phyloP scores from a whole-genome alignment of 371 early-diverging fungal species.

The Nematocida sp. region DNA sequence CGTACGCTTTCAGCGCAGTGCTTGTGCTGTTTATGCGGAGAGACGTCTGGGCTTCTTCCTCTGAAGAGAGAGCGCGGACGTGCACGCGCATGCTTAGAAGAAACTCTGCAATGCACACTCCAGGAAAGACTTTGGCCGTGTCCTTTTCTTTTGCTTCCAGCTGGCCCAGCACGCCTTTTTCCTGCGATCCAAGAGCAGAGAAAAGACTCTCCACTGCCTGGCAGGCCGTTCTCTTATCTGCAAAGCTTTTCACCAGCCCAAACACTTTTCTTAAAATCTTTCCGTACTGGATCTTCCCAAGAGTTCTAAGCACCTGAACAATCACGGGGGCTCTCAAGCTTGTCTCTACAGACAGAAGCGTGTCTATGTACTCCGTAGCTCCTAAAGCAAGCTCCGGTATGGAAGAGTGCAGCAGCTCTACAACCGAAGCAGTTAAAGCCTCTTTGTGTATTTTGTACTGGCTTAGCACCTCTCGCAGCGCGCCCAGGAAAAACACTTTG shows the following conservation, averaged over 20 bases:
- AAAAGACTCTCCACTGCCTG: constrained; percentile 22
- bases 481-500: constrained; percentile 34
- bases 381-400: constrained; percentile 57
- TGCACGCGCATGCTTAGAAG: constrained; percentile 43
- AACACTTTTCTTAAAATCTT: constrained; percentile 87
- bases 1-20: constrained; percentile 45
- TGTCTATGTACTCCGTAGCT: constrained; percentile 43
- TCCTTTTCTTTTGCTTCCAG: constrained; percentile 9
- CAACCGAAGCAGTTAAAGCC: neutral
- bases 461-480: neutral
- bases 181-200: constrained; percentile 6
- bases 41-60: constrained; percentile 4
- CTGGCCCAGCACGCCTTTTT: constrained; percentile 10
- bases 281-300: constrained; percentile 73
- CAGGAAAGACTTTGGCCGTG: constrained; percentile 54
- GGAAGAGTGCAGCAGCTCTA: neutral
- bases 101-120: constrained; percentile 40
- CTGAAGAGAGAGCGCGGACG: neutral
- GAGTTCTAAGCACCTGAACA: constrained; percentile 10
- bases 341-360: neutral
- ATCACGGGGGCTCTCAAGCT: constrained; percentile 53
- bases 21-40: constrained; percentile 31
- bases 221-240: constrained; percentile 60
- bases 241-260: constrained; percentile 88
- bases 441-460: constrained; percentile 36